phyloP scores from a whole-genome alignment of 1,284 basidiomycete genomes.

The Leccinum fuscescens region DNA sequence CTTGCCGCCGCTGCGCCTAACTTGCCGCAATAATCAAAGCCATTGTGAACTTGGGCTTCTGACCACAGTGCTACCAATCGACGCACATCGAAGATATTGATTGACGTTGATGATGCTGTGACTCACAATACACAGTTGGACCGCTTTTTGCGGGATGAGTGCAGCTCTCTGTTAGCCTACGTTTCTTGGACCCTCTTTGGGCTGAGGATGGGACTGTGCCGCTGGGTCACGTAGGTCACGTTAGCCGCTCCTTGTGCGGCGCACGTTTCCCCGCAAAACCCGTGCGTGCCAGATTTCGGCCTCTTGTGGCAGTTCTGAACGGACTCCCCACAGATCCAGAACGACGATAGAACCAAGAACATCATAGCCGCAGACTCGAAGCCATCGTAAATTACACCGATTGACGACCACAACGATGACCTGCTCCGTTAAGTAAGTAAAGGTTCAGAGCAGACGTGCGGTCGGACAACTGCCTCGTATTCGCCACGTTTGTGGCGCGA shows the following conservation, averaged over 20 bases:
- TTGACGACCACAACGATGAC: conserved; percentile 4
- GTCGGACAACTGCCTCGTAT: conserved; percentile 25
- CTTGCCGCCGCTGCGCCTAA: conserved; percentile 31
- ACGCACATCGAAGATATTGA: conserved; percentile 28
- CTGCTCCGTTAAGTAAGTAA: conserved; percentile 7
- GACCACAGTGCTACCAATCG: conserved; percentile 32
- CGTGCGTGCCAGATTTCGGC: conserved; percentile 49
- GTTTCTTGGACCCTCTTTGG: conserved; percentile 15
- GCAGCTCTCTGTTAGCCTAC: conserved; percentile 15
- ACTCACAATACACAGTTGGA: conserved; percentile 31
- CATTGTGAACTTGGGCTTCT: conserved; percentile 34
- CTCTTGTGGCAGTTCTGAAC: conserved; percentile 54
- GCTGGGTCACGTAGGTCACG: conserved; percentile 7
- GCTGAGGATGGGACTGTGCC: conserved; percentile 12
- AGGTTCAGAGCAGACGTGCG: conserved; percentile 9
- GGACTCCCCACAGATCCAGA: conserved; percentile 5
- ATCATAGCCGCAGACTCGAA: conserved; percentile 21
- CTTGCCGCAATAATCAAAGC: conserved; percentile 35
- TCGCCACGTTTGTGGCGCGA: conserved; percentile 21
- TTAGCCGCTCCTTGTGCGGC: conserved; percentile 42
- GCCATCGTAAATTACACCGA: conserved; percentile 26
- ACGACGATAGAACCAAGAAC: background rate
- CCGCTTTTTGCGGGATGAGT: conserved; percentile 17
- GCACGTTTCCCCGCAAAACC: conserved; percentile 61
- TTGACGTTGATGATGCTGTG: conserved; percentile 17